Base-by-base conservation (phyloP, 176 grass and related monocot genomes). In the Eleusine coracana region DNA sequence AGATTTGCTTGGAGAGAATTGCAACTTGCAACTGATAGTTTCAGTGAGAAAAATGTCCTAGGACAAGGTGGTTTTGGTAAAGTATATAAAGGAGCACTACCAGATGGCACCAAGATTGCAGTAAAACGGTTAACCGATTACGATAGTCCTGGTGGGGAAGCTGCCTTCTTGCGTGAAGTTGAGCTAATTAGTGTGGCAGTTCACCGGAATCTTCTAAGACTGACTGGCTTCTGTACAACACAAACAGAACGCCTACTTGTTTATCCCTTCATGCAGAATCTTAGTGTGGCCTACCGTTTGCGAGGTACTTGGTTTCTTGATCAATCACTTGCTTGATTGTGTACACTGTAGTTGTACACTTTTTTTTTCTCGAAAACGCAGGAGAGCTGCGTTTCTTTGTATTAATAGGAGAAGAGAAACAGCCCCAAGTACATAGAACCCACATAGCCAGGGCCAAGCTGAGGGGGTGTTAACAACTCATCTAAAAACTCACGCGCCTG, bases 181-280 rank as follows among this genome's bases (percentile, higher is more conserved):
- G 96, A 99, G 91, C 83, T 99, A 55, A 99, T 99, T 71, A 99
- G 96, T 90, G 91, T 99, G 73, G 96, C 96, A 31, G 96, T 99
- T 85, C 96, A 99, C 25, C 90, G 85, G 78, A 99, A 99, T 92
- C 91, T 99, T 80, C 81, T 99, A 75, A 93, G 93, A 86, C 84
- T 99, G 55, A 93, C 93, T 80, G 96, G 96, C 44, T 99, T 96
- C 86, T 99, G 96, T 84, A 99, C 91, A 7, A 99, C 96, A 75
- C 93, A 94, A 66, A 92, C 89, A 82, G 96, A 99, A 80, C 91
- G 96, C 41, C 89, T 98, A 55, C 88, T 98, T 78, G 93, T 99
- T 38, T 99, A 99, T 86, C 96, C 96, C 31, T 99, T 96, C 81
- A 99, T 99, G 96, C 96, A 93, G 80, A 99, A 99, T 76, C 72